Conservation (phyloP, 805 yeast genomes). For the Candida dendrica region DNA sequence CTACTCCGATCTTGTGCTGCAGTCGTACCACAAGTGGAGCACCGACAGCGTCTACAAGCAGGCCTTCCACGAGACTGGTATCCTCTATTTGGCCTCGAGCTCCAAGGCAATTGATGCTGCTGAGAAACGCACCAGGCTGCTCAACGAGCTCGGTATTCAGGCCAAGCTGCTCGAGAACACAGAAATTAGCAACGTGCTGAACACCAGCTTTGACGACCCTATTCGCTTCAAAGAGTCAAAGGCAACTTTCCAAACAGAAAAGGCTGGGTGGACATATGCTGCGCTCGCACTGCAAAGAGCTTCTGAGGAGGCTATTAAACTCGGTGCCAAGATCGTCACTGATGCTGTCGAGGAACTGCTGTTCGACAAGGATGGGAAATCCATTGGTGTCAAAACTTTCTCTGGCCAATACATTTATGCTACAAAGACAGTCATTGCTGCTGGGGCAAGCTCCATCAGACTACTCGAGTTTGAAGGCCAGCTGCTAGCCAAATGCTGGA, state of each 20-base stretch:
- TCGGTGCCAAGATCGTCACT: conserved; percentile 25
- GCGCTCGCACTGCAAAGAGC: conserved; percentile 23
- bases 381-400: conserved; percentile 17
- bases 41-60: conserved; percentile 22
- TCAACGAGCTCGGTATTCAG: not conserved
- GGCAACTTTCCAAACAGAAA: conserved; percentile 23
- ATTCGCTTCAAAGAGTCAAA: conserved; percentile 21
- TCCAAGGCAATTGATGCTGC: conserved; percentile 11
- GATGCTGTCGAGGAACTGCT: conserved; percentile 10
- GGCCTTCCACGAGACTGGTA: conserved; percentile 27
- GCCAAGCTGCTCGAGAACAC: conserved; percentile 5
- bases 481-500: conserved; percentile 27
- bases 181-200: conserved; percentile 4
- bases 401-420: too few relatives aligned
- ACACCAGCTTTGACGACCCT: not conserved
- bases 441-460: conserved; percentile 26
- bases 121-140: conserved; percentile 5
- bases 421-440: conserved; percentile 19
- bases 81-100: conserved; percentile 17
- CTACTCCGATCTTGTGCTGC: conserved; percentile 22
- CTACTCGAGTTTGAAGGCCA: conserved; percentile 25
- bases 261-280: conserved; percentile 33
- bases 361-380: conserved; percentile 17
- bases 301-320: conserved; percentile 20
- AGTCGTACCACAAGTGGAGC: conserved; percentile 27